Evolutionary conservation across 805 yeast genomes (phyloP).

Genomic region (Suhomyces faveliae): DNA sequence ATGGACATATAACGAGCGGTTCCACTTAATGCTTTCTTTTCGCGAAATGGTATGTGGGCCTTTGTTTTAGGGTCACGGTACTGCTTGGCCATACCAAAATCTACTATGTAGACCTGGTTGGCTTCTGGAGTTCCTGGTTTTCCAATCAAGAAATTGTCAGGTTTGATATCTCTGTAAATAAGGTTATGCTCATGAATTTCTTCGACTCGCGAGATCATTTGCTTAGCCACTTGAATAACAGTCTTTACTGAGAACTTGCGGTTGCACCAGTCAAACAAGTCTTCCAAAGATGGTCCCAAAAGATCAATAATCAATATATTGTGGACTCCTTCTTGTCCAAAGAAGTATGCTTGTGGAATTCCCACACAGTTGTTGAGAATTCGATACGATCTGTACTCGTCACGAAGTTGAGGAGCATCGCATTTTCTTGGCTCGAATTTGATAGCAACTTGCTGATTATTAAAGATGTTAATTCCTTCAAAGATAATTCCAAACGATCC

Average conservation of each 20-base stretch:
- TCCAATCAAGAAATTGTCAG: slow-evolving; percentile 94
- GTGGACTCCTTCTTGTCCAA: slow-evolving; percentile 97
- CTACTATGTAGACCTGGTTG: slow-evolving; percentile 84
- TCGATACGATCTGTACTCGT: slow-evolving; percentile 94
- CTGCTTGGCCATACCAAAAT: slow-evolving; percentile 98
- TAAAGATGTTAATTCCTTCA: slow-evolving; percentile 90
- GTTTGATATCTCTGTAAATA: slow-evolving; percentile 95
- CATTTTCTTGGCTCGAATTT: slow-evolving; percentile 96
- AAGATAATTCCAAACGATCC: slow-evolving; percentile 98
- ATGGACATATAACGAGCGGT: slow-evolving; percentile 99
- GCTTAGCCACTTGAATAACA: slow-evolving; percentile 89
- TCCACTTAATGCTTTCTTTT: slow-evolving; percentile 92
- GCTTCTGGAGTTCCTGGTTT: slow-evolving; percentile 82
- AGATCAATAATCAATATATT: slow-evolving; percentile 92
- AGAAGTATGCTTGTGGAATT: slow-evolving; percentile 94
- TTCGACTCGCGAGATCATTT: slow-evolving; percentile 87
- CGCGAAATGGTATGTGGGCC: slow-evolving; percentile 94
- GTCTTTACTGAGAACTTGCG: slow-evolving; percentile 85
- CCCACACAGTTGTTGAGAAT: slow-evolving; percentile 79
- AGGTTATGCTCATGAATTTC: slow-evolving; percentile 85
- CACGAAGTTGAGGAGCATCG: slow-evolving; percentile 96
- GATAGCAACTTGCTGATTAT: slow-evolving; percentile 92
- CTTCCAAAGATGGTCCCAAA: slow-evolving; percentile 94
- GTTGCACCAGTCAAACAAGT: slow-evolving; percentile 97
- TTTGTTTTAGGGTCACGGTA: slow-evolving; percentile 96